Conservation (phyloP, 2,329 filamentous ascomycete species). For the Pseudodiploospora longispora region DNA sequence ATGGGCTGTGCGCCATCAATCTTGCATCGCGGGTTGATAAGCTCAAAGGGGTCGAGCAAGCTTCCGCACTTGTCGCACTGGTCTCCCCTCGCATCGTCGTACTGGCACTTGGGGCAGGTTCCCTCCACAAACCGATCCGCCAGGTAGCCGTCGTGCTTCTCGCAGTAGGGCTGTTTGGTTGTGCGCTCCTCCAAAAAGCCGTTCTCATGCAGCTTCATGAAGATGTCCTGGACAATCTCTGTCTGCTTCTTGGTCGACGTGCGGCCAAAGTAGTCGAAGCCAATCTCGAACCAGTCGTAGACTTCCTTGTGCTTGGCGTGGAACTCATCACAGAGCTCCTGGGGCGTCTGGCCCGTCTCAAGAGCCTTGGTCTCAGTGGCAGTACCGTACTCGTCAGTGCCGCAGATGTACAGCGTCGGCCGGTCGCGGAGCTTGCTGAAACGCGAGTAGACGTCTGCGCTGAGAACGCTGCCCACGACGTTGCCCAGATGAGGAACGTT, state of each 20-base stretch:
- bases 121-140: conserved; percentile 84
- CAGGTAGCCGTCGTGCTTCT: conserved; percentile 65
- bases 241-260: conserved; percentile 87
- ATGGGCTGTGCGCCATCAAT: conserved; percentile 77
- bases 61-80: conserved; percentile 70
- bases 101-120: conserved; percentile 65
- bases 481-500: conserved; percentile 81
- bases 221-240: conserved; percentile 87
- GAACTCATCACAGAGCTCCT: conserved; percentile 86
- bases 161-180: conserved; percentile 86
- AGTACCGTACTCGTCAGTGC: conserved; percentile 84
- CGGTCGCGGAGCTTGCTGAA: conserved; percentile 74
- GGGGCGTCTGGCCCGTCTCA: conserved; percentile 74
- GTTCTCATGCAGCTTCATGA: conserved; percentile 78
- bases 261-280: conserved; percentile 89
- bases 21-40: conserved; percentile 86
- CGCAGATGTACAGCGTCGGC: conserved; percentile 78
- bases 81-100: conserved; percentile 63
- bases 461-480: conserved; percentile 78
- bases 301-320: conserved; percentile 82
- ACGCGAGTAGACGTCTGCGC: conserved; percentile 76
- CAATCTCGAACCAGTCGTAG: conserved; percentile 94
- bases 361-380: conserved; percentile 94
- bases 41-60: conserved; percentile 62
- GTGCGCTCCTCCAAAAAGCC: conserved; percentile 80